These are phyloP conservation scores for Cantharellus anzutake DNA, from an alignment of 768 basidiomycete species.

Conservation along the genomic window DNA sequence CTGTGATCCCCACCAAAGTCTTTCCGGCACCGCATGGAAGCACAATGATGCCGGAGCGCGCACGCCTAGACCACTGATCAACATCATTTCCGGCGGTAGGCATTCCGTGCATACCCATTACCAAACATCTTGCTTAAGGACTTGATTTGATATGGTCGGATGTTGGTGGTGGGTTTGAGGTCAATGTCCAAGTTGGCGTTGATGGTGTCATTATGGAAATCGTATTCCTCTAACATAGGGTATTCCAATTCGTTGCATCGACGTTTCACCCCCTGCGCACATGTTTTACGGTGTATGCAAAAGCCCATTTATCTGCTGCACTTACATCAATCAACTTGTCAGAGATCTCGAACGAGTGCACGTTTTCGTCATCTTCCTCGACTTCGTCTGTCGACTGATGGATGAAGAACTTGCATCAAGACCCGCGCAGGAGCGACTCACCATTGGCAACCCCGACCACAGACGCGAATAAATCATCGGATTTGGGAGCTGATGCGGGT, in stretches of 20 bases:
- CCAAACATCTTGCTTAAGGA: constrained; percentile 99
- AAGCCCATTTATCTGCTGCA: background rate
- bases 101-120: constrained; percentile 48
- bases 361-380: constrained; percentile 93
- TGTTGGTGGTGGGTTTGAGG: constrained; percentile 91
- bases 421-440: constrained; percentile 17
- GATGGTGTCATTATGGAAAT: constrained; percentile 91
- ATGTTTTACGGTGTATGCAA: constrained; percentile 2
- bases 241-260: constrained; percentile 93
- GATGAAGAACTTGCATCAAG: background rate
- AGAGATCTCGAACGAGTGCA: constrained; percentile 92
- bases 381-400: constrained; percentile 51
- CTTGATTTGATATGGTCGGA: constrained; percentile 96
- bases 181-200: constrained; percentile 98
- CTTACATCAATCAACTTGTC: constrained; percentile 83
- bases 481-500: constrained; percentile 32
- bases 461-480: constrained; percentile 67
- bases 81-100: background rate
- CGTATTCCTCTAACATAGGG: constrained; percentile 98
- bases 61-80: constrained; percentile 40
- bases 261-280: constrained; percentile 71
- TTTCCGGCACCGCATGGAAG: constrained; percentile 97
- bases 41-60: constrained; percentile 94
- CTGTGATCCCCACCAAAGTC: constrained; percentile 97
- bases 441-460: constrained; percentile 90